Percentiles rank a stretch among this genome's conserved stretches.
These are phyloP conservation scores for Zygotorulaspora mrakii DNA, from an alignment of 1,139 yeast genomes.

Conservation along the genomic window DNA sequence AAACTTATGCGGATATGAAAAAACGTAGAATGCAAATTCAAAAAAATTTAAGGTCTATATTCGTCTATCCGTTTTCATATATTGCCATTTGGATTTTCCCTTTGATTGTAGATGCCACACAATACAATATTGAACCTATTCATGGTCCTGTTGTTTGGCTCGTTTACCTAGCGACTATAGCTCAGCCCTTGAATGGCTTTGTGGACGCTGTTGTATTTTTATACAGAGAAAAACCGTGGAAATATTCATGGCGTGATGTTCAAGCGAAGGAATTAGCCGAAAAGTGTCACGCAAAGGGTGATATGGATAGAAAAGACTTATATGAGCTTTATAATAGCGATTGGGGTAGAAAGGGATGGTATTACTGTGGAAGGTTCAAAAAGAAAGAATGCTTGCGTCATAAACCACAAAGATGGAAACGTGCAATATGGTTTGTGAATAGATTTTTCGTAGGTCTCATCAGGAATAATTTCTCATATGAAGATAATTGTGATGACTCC, in stretches of 20 bases:
- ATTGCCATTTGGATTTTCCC: conserved; percentile 80
- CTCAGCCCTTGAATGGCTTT: conserved; percentile 77
- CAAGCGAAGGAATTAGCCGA: conserved; percentile 27
- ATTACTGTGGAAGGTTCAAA: conserved; percentile 31
- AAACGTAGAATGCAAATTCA: conserved; percentile 62
- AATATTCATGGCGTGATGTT: conserved; percentile 35
- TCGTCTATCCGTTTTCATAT: conserved; percentile 81
- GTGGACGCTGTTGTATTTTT: conserved; percentile 75
- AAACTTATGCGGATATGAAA: conserved; percentile 57
- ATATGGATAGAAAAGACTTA: conserved; percentile 29
- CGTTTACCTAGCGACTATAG: conserved; percentile 62
- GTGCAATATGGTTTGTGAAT: conserved; percentile 27
- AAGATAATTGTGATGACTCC: conserved; percentile 30
- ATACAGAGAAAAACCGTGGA: conserved; percentile 77
- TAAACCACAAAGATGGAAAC: conserved; percentile 28
- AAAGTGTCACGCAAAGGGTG: conserved; percentile 28
- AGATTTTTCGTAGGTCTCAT: conserved; percentile 23
- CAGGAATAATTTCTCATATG: conserved; percentile 18
- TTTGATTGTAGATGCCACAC: conserved; percentile 63
- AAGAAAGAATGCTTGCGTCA: conserved; percentile 32
- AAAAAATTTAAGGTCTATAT: conserved; percentile 74
- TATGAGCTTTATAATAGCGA: conserved; percentile 24
- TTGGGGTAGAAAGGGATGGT: conserved; percentile 35
- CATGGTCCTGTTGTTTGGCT: conserved; percentile 62
- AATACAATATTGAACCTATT: conserved; percentile 46